Evolutionary conservation across 106 monocot species (phyloP), one percentile per base, ranked within the genome.

Genomic region (Dendrobium officinale): DNA sequence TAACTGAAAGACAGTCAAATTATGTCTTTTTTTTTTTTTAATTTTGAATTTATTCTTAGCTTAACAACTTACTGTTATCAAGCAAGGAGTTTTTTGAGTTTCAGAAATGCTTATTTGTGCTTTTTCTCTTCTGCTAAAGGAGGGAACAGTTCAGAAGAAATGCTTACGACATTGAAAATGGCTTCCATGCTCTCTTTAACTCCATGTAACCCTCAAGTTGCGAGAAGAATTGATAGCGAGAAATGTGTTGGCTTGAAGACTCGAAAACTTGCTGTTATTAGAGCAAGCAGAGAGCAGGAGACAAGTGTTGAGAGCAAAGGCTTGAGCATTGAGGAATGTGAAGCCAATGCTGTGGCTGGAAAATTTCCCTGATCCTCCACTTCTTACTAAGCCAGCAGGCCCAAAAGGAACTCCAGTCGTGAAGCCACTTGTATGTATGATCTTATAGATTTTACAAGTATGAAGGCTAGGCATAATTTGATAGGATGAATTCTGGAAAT

Each of bases 261-360:
- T 41, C 45, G 22, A 82, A 82, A 47, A 17, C 76, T 16, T 75
- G 24, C 13, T 27, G 42, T 40, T 77, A 55, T 17, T 37, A 47
- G 73, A 55, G 84, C 44, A 66, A 81, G 88, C 88, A 87, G 68
- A 19, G 84, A 92, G 27, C 66, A 86, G 31, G 75, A 79, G 75
- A 70, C 55, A 15, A 79, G 84, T 19, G 75, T 81, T 18, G 84
- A 80, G 24, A 87, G 41, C 66, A 79, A 88, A 9, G 88, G 95
- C 16, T 77, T 88, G 80, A 93, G 75, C 26, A 89, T 88, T 75
- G 95, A 99, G 81, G 98, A 99, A 83, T 99, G 95, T 40, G 98
- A 99, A 88, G 95, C 95, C 44, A 86, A 81, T 66, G 98, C 92
- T 74, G 98, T 91, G 55, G 92, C 98, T 42, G 98, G 98, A 9